A percentile compares a stretch with the other conserved stretches of the same genome.
These are phyloP conservation scores for Psilocybe tampanensis DNA, from an alignment of 768 basidiomycete species.

Conservation along the genomic window DNA sequence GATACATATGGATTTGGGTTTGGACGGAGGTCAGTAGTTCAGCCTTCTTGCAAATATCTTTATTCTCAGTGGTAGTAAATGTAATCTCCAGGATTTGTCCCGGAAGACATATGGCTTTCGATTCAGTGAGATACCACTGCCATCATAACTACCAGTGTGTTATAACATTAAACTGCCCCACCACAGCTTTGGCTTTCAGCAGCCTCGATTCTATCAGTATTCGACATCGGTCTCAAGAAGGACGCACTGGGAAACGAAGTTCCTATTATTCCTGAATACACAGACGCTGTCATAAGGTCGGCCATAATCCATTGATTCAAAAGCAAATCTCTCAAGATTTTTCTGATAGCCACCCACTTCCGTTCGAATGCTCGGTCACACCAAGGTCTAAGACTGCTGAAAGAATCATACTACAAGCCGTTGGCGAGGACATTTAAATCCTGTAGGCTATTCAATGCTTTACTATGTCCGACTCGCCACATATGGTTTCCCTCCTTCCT, in stretches of 20 bases:
- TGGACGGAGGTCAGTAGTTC: constrained; percentile 25
- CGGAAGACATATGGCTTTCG: constrained; percentile 17
- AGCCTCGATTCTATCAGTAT: background rate
- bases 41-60: background rate
- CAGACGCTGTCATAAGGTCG: constrained; percentile 8
- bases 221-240: constrained; percentile 18
- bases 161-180: background rate
- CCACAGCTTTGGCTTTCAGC: constrained; percentile 15
- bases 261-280: constrained; percentile 11
- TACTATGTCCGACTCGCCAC: background rate
- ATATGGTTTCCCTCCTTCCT: background rate
- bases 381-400: constrained; percentile 1
- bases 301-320: too few species aligned
- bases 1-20: constrained; percentile 27
- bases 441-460: too few species aligned
- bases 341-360: constrained; percentile 6
- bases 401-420: background rate
- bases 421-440: background rate
- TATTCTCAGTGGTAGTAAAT: background rate
- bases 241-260: constrained; percentile 13
- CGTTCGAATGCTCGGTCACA: constrained; percentile 4
- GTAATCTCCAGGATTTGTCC: constrained; percentile 14
- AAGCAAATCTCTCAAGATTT: too few species aligned
- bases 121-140: constrained; percentile 18
- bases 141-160: background rate